Evolutionary conservation across 306 rosid genomes (phyloP).

Genomic region (Casuarina glauca): DNA sequence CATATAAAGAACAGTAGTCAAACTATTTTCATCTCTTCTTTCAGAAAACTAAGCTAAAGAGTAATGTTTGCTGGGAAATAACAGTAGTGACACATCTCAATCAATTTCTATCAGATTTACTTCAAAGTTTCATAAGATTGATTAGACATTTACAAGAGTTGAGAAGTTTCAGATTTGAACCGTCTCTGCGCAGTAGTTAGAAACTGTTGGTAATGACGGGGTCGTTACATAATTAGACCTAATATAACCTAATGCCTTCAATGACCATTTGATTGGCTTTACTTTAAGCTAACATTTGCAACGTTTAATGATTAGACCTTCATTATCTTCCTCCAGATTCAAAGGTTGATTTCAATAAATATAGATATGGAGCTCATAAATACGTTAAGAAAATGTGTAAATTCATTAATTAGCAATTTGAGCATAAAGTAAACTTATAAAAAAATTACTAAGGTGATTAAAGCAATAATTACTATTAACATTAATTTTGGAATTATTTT

Average conservation of each 20-base stretch:
- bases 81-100: neutral
- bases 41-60: neutral
- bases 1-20: neutral
- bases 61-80: neutral
- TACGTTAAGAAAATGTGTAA: too few species aligned
- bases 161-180: neutral
- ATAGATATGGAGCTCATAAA: too few species aligned
- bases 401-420: neutral
- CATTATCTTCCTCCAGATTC: too few species aligned
- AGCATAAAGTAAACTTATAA: neutral
- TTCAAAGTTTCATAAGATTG: neutral
- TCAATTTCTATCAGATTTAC: neutral
- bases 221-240: too few species aligned
- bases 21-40: neutral
- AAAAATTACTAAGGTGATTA: too few species aligned
- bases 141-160: neutral
- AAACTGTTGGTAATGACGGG: neutral
- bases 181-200: neutral
- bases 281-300: too few species aligned
- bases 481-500: too few species aligned
- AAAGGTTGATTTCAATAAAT: too few species aligned
- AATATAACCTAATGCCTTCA: too few species aligned
- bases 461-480: too few species aligned
- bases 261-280: too few species aligned
- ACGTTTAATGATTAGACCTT: too few species aligned